phyloP scores from a whole-genome alignment of 768 basidiomycete genomes.

The Galerina sulciceps region DNA sequence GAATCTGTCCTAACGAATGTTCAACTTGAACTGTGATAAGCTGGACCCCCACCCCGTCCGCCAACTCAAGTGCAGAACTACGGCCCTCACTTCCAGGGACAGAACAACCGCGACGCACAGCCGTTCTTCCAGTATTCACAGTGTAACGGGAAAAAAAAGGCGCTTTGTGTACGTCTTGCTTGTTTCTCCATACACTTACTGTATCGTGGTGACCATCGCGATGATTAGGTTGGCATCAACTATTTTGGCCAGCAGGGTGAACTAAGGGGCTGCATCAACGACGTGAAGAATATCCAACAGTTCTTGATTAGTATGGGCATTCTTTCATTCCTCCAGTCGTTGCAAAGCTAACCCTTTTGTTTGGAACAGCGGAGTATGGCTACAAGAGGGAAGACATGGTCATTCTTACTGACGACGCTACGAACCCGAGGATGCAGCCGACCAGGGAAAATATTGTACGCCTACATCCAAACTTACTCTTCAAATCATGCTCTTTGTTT shows the following conservation, averaged over 20 bases:
- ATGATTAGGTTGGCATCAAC: constrained; percentile 78
- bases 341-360: background rate
- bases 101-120: constrained; percentile 49
- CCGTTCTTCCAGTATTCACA: constrained; percentile 86
- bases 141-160: constrained; percentile 87
- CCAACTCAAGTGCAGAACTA: too few species aligned
- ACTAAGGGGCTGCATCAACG: constrained; percentile 81
- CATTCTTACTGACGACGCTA: constrained; percentile 64
- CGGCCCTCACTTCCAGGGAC: background rate
- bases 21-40: too few species aligned
- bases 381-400: constrained; percentile 69
- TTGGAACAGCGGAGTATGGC: constrained; percentile 50
- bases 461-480: background rate
- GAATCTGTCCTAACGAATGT: too few species aligned
- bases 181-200: background rate
- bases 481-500: background rate
- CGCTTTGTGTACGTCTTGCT: constrained; percentile 67
- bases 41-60: too few species aligned
- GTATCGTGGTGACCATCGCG: background rate
- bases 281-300: constrained; percentile 67
- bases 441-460: constrained; percentile 56
- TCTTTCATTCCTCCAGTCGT: background rate
- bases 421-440: constrained; percentile 43
- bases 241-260: constrained; percentile 67
- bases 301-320: constrained; percentile 61